A percentile compares a stretch with the other conserved stretches of the same genome.
Evolutionary conservation across 371 early-diverging fungal genomes (phyloP).

Genomic region (Parasitella parasitica): DNA sequence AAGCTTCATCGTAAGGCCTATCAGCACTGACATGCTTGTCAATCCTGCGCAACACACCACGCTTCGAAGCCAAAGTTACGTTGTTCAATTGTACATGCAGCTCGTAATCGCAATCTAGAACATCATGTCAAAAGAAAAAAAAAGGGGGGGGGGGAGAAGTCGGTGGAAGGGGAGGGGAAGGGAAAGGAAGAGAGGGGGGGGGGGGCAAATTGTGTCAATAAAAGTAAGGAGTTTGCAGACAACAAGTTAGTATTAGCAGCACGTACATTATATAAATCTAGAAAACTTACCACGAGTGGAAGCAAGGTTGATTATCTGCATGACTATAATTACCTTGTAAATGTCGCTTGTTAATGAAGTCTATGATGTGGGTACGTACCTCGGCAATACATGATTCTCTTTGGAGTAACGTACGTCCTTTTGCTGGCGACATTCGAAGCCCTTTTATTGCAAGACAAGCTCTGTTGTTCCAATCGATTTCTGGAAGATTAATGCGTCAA

Average conservation of each 20-base stretch:
- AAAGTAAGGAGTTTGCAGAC: not conserved
- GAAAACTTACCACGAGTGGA: slow-evolving; percentile 20
- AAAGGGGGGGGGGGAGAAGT: too few relatives aligned
- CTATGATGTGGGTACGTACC: slow-evolving; percentile 10
- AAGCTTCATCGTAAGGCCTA: slow-evolving; percentile 16
- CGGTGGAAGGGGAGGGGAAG: too few relatives aligned
- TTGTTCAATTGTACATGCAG: slow-evolving; percentile 13
- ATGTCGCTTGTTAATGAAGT: not conserved
- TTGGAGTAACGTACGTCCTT: slow-evolving; percentile 7
- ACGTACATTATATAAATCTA: not conserved
- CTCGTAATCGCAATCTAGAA: slow-evolving; percentile 24
- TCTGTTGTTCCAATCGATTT: slow-evolving; percentile 11
- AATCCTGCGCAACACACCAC: slow-evolving; percentile 14
- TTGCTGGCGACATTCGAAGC: not conserved
- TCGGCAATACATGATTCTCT: slow-evolving; percentile 24
- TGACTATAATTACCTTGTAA: slow-evolving; percentile 3
- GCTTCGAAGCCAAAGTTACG: slow-evolving; percentile 1
- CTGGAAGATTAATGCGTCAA: too few relatives aligned
- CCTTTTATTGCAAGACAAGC: not conserved
- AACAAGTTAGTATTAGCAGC: not conserved
- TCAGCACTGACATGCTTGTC: slow-evolving; percentile 9
- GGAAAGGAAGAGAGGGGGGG: too few relatives aligned
- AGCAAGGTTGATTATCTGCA: slow-evolving; percentile 24
- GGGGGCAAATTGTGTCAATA: too few relatives aligned
- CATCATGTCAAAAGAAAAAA: too few relatives aligned